Evolutionary conservation across 306 rosid species (phyloP), one percentile per base, ranked within the genome.

Genomic region (Gillenia trifoliata): DNA sequence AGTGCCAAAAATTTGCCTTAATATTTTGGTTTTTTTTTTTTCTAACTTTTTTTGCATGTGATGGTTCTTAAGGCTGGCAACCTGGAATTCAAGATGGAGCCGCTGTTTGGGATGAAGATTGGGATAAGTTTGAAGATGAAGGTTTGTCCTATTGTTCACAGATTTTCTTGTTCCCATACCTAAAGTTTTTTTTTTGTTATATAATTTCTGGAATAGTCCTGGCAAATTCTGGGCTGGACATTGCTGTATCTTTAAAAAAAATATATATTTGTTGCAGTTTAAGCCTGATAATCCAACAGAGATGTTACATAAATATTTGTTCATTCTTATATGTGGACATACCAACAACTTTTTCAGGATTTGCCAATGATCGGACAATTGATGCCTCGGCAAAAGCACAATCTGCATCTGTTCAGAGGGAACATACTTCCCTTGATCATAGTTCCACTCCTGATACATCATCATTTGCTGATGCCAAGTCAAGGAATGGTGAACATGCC

Each of bases 81-180:
- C 97, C 97, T 41, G 97, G 94, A 79, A 81, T 88, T 79, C 80
- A 85, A 19, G 97, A 90, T 64, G 89, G 76, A 64, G 90, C 98
- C 60, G 89, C 93, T 76, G 85, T 81, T 66, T 94, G 98, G 98
- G 98, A 94, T 77, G 98, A 94, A 86, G 98, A 94, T 57, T 94
- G 98, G 98, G 98, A 94, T 88, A 94, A 94, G 83, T 94, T 94
- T 71, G 98, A 94, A 83, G 98, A 94, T 66, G 98, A 89, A 86
- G 97, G 98, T 94, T 76, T 63, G 84, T 38, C 77, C 64, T 70
- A 22, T 47, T 25, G 74, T 34, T 45, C 16, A 20, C 49, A 40
- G 50, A 33, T 29, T 50, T 59, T 74, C 59, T 13, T 43, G 25
- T n/a, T 19, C 7, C 5, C 17, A 26, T 38, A n/a, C n/a, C n/a